Conservation (phyloP, 2,329 filamentous ascomycete genomes). For the Exophiala oligosperma region DNA sequence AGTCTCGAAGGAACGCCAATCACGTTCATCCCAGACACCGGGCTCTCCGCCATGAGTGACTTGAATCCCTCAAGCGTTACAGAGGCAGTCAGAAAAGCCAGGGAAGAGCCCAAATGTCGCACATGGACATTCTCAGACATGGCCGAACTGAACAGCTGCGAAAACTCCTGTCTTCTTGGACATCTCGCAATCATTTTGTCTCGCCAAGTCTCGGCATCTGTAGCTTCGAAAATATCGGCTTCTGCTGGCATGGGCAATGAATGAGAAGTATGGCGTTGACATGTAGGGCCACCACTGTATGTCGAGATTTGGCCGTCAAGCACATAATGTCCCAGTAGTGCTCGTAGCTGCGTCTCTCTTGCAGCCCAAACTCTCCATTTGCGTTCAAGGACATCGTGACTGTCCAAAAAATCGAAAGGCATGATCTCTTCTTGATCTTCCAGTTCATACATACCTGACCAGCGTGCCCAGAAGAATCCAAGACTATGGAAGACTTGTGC, state of each 20-base stretch:
- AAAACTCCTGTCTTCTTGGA: neutral
- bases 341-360: conserved; percentile 46
- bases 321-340: conserved; percentile 46
- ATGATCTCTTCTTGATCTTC: conserved; percentile 35
- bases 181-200: conserved; percentile 29
- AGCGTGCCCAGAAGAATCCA: conserved; percentile 48
- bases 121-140: conserved; percentile 41
- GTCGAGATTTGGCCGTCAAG: conserved; percentile 46
- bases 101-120: conserved; percentile 3
- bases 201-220: conserved; percentile 29
- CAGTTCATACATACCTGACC: conserved; percentile 46
- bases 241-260: conserved; percentile 40
- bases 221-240: conserved; percentile 43
- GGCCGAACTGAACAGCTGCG: conserved; percentile 39
- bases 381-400: conserved; percentile 36
- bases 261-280: conserved; percentile 45
- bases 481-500: conserved; percentile 47
- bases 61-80: conserved; percentile 45
- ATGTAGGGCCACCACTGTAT: conserved; percentile 43
- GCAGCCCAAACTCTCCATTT: conserved; percentile 46
- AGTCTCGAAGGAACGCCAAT: conserved; percentile 42
- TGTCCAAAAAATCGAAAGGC: conserved; percentile 35
- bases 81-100: conserved; percentile 7
- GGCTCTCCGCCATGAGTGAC: conserved; percentile 42
- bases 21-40: conserved; percentile 37